These are phyloP conservation scores for Eucalyptus erythrocorys DNA, from an alignment of 345 rosid genomes.

Conservation along the genomic window DNA sequence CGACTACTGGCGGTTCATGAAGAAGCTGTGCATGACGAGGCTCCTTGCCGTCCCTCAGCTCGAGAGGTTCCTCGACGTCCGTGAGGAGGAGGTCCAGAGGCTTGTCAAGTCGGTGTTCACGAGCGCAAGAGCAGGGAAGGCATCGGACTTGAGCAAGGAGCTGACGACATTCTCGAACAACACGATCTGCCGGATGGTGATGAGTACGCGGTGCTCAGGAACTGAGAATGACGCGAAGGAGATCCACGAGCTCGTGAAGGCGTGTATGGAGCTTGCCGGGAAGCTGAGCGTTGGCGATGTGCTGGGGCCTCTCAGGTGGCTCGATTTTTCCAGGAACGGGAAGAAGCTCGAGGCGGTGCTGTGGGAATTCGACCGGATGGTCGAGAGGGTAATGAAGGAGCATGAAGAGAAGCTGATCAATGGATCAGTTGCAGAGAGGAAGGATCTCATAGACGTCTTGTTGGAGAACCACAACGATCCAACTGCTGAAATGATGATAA, in stretches of 20 bases:
- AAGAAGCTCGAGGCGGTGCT: conserved; percentile 27
- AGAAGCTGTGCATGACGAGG: conserved; percentile 20
- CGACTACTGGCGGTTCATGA: conserved; percentile 21
- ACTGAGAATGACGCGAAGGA: conserved; percentile 26
- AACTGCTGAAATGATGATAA: conserved; percentile 33
- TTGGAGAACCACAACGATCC: conserved; percentile 25
- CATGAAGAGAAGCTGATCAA: conserved; percentile 23
- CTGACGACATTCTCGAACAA: conserved; percentile 33
- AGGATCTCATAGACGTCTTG: conserved; percentile 32
- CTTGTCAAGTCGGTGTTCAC: conserved; percentile 1
- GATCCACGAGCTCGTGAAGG: conserved; percentile 16
- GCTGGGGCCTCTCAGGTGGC: conserved; percentile 45
- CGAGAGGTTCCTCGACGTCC: not conserved
- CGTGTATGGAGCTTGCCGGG: conserved; percentile 36
- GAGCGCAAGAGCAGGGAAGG: conserved; percentile 1
- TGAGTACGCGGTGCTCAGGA: conserved; percentile 53
- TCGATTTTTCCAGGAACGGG: conserved; percentile 55
- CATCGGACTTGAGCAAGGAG: conserved; percentile 22
- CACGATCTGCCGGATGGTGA: conserved; percentile 49
- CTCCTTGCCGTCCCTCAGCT: conserved; percentile 18
- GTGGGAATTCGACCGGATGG: conserved; percentile 26
- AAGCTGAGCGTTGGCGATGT: conserved; percentile 48
- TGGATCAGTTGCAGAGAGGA: not conserved
- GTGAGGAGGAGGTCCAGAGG: conserved; percentile 10
- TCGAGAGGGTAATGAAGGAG: conserved; percentile 46